Conservation (phyloP, 1,284 basidiomycete genomes). For the Irpex rosettiformis region DNA sequence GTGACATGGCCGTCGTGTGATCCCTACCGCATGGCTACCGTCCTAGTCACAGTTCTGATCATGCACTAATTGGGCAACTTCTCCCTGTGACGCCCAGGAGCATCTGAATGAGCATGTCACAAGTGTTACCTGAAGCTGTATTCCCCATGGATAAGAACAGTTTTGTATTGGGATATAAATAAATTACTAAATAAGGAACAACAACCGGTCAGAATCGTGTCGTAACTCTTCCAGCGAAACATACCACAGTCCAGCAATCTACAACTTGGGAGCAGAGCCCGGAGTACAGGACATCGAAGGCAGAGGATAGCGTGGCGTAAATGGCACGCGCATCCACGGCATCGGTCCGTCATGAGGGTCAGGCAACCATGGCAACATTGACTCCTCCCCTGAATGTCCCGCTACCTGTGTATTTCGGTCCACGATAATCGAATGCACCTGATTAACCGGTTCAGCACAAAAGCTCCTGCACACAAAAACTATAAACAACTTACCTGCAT, state of each 20-base stretch:
- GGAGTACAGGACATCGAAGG: neutral
- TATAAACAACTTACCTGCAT: conserved; percentile 59
- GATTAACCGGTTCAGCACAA: conserved; percentile 1
- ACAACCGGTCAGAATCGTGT: neutral
- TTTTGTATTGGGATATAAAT: neutral
- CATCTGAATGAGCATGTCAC: too few relatives aligned
- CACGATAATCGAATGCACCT: conserved; percentile 66
- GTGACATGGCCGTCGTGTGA: neutral
- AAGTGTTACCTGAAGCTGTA: neutral
- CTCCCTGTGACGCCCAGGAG: too few relatives aligned
- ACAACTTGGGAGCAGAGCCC: neutral
- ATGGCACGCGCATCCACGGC: neutral
- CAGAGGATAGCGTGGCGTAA: neutral
- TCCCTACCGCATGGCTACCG: neutral
- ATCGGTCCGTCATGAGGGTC: neutral
- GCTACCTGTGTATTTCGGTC: conserved; percentile 52
- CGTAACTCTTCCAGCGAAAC: neutral
- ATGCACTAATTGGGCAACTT: too few relatives aligned
- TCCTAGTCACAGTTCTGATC: neutral
- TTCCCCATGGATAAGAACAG: neutral
- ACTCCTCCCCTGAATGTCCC: neutral
- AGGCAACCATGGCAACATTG: neutral
- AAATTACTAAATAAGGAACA: neutral
- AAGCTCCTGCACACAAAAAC: neutral
- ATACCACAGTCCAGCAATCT: neutral